Conservation (phyloP, 768 basidiomycete species). For the Rickenella mellea region DNA sequence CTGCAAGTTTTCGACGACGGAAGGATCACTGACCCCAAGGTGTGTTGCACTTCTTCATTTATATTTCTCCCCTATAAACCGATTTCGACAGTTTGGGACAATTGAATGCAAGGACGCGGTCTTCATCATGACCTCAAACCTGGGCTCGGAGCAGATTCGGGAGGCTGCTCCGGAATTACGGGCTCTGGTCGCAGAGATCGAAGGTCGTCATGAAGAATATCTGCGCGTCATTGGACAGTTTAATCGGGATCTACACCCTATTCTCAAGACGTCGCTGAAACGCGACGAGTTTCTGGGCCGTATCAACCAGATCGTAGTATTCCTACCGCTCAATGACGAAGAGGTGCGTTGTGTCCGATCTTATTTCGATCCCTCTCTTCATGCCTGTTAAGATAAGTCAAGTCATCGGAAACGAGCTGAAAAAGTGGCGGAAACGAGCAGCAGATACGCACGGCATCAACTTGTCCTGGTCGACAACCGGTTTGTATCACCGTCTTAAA, state of each 20-base stretch:
- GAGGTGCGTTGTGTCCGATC: no score
- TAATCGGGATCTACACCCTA: conserved; percentile 15
- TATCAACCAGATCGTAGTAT: conserved; percentile 24
- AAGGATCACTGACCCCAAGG: conserved; percentile 28
- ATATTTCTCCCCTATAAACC: not conserved
- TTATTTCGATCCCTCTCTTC: no score
- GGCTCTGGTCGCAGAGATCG: conserved; percentile 20
- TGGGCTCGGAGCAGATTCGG: conserved; percentile 13
- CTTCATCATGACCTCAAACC: conserved; percentile 33
- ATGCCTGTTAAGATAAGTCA: no score
- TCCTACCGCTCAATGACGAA: conserved; percentile 8
- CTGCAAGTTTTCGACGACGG: conserved; percentile 41
- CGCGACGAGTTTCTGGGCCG: conserved; percentile 27
- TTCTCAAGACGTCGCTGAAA: conserved; percentile 19
- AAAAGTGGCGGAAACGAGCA: not conserved
- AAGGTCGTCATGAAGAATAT: conserved; percentile 6
- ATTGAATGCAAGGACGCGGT: conserved; percentile 28
- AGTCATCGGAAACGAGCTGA: not conserved
- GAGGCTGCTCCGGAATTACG: conserved; percentile 13
- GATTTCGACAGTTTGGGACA: not conserved
- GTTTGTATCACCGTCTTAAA: not conserved
- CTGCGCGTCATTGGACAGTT: not conserved
- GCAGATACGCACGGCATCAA: not conserved
- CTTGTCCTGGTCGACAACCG: not conserved
- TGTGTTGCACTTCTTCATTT: conserved; percentile 7